A percentile compares a stretch with the other conserved stretches of the same genome.
Evolutionary conservation across 2,329 filamentous ascomycete species (phyloP).

Genomic region (Colletotrichum orchidophilum): DNA sequence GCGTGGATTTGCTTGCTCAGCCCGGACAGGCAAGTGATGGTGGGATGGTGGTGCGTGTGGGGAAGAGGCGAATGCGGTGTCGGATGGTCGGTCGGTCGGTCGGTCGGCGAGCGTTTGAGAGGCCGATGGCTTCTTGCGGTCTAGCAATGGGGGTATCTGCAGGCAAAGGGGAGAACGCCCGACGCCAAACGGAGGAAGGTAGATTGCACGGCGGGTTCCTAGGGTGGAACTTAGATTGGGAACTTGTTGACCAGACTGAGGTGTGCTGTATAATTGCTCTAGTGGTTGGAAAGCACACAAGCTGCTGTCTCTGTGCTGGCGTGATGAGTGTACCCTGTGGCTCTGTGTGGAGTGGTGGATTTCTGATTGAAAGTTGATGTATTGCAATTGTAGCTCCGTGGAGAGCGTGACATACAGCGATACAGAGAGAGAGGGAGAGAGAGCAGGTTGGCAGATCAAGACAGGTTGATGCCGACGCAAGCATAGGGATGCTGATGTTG

Average conservation of each 20-base stretch:
- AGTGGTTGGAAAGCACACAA: constrained; percentile 8
- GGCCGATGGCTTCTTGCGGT: constrained; percentile 4
- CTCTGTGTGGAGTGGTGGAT: neutral
- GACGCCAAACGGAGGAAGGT: neutral
- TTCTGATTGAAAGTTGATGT: constrained; percentile 8
- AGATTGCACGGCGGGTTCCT: neutral
- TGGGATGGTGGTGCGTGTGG: constrained; percentile 26
- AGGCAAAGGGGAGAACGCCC: neutral
- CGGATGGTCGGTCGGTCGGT: constrained; percentile 1
- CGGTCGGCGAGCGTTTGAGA: constrained; percentile 23
- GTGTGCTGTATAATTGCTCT: neutral
- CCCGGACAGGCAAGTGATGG: constrained; percentile 13
- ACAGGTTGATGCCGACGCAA: neutral
- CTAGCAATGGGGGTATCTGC: neutral
- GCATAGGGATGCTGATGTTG: neutral
- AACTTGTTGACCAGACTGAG: neutral
- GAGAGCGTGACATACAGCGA: no score
- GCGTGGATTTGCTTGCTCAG: neutral
- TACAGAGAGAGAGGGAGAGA: neutral
- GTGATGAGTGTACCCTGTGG: neutral
- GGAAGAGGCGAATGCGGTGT: constrained; percentile 22
- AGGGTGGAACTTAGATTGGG: neutral
- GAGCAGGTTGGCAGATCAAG: neutral
- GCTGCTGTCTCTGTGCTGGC: neutral
- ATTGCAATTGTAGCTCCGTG: neutral